Evolutionary conservation across 306 rosid species (phyloP), one percentile per base, ranked within the genome.

Genomic region (Crotalaria pallida): DNA sequence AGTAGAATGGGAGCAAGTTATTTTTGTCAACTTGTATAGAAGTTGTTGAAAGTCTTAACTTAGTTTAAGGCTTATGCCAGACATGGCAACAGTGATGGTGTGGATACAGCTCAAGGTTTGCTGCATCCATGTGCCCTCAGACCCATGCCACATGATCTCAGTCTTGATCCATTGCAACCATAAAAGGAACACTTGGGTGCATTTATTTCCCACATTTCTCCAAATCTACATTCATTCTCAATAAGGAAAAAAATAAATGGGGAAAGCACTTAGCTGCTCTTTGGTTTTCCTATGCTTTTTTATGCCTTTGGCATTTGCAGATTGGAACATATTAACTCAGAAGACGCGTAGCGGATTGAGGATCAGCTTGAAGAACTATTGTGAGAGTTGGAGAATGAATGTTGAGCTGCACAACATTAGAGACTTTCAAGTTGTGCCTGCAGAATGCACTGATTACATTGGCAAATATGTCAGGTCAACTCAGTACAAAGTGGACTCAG

Each of bases 331-430:
- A 57, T 2, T 75, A 23, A 67, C 17, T 23, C 69, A 48, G 75
- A 76, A 58, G 69, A 67, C 55, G 23, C 13, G 2, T 3, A 75
- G 24, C 45, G 74, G 74, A 75, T 21, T 72, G 58, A 75, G 59
- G 57, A 77, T 83, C 29, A 80, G 80, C 64, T 67, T 88, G 57
- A 88, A 73, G 72, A 88, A 83, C 67, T 88, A 88, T 31, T 88
- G 90, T 44, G 81, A 81, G 34, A 73, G 85, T 74, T 85, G 88
- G 87, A 77, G 88, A 60, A 79, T 88, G 77, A 88, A 88, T 56
- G 79, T 75, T 31, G 79, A 65, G 67, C 15, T 65, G 41, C 67
- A 75, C 47, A 75, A 75, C 62, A 65, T 75, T 29, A 66, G 67
- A 66, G 67, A 67, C 29, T 75, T 75, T 10, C 43, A 75, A 33